A percentile compares a stretch with the other conserved stretches of the same genome.
Evolutionary conservation across 164 flowering plant genomes (phyloP).

Genomic region (Buxus sempervirens): DNA sequence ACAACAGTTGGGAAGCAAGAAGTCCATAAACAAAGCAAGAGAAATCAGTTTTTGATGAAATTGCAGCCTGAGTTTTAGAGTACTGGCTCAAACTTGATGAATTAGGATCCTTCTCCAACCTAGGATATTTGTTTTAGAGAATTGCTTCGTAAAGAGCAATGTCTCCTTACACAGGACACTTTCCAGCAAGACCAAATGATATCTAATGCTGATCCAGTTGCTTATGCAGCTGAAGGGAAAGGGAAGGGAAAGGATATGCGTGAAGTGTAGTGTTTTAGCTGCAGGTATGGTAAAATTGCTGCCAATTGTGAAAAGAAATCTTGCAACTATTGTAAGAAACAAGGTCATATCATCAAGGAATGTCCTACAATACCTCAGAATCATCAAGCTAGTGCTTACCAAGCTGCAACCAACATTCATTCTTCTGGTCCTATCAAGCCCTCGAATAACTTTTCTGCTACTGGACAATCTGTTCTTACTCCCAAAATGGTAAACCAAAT

Average conservation of each 20-base stretch:
- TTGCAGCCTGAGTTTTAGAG: not conserved
- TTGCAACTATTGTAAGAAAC: not conserved
- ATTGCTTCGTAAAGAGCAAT: not conserved
- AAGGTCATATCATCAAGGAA: conserved; percentile 2
- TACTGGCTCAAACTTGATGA: not conserved
- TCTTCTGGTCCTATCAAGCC: too few relatives aligned
- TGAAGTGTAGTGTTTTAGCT: too few relatives aligned
- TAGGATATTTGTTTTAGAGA: conserved; percentile 3
- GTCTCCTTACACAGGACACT: not conserved
- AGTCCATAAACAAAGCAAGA: too few relatives aligned
- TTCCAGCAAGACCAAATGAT: not conserved
- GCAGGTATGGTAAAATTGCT: too few relatives aligned
- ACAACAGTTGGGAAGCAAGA: too few relatives aligned
- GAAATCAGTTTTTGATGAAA: too few relatives aligned
- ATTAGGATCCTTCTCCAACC: not conserved
- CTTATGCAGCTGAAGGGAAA: too few relatives aligned
- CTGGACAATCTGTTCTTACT: too few relatives aligned
- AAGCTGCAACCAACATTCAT: not conserved
- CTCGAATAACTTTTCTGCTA: not conserved
- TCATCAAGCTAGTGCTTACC: conserved; percentile 1
- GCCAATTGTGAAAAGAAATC: not conserved
- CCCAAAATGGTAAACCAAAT: not conserved
- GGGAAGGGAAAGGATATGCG: too few relatives aligned
- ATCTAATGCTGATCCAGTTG: too few relatives aligned
- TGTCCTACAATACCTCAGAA: not conserved